Percentiles rank a stretch among this genome's conserved stretches.
Conservation (phyloP, 106 monocot species). For the Allium fistulosum region DNA sequence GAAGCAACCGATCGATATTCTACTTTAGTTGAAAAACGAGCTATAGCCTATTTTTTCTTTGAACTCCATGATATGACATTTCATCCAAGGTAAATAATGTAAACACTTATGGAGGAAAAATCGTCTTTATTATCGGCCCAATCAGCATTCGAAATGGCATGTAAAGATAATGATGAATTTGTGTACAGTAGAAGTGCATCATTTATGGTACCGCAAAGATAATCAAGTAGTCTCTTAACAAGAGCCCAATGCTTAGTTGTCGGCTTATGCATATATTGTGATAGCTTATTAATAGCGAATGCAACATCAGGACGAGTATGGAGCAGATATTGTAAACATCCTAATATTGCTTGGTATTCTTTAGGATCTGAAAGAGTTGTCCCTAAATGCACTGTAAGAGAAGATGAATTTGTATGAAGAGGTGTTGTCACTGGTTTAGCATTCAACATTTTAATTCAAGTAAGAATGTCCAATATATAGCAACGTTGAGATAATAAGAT, state of each 20-base stretch:
- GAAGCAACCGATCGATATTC: not conserved
- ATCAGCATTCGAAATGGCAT: not conserved
- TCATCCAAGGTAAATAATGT: not conserved
- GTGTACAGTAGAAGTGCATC: not conserved
- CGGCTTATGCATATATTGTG: slow-evolving; percentile 3
- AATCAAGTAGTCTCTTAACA: not conserved
- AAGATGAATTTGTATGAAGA: not conserved
- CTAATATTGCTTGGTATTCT: not conserved
- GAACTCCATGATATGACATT: slow-evolving; percentile 5
- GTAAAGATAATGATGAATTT: not conserved
- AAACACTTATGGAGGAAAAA: not conserved
- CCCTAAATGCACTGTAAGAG: not conserved
- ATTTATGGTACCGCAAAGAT: not conserved
- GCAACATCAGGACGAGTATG: not conserved
- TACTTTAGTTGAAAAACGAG: not conserved
- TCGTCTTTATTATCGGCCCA: not conserved
- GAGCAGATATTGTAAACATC: not conserved
- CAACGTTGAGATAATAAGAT: not conserved
- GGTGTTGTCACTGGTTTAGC: not conserved
- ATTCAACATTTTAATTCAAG: not conserved
- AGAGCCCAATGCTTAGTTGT: not conserved
- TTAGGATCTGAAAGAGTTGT: not conserved
- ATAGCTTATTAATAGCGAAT: not conserved
- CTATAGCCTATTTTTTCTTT: not conserved
- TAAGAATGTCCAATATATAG: not conserved